Conservation (phyloP, 768 basidiomycete genomes). For the Kwoniella mangroviensis region DNA sequence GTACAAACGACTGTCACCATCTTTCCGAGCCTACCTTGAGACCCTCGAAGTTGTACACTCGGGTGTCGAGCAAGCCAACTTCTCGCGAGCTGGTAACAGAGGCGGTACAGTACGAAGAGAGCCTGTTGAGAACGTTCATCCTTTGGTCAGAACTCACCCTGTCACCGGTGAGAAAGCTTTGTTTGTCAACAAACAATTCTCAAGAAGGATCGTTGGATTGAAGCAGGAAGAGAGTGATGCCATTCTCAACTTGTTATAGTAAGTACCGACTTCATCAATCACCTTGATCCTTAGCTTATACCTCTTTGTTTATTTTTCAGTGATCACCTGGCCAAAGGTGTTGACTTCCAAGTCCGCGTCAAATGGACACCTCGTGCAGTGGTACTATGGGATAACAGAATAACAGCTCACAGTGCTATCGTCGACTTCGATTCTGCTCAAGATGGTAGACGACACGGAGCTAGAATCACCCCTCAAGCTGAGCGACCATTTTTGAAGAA, state of each 20-base stretch:
- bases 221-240: conserved; percentile 81
- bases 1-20: conserved; percentile 73
- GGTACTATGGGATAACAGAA: conserved; percentile 77
- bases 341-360: conserved; percentile 77
- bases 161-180: conserved; percentile 86
- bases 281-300: no score
- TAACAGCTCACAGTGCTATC: conserved; percentile 67
- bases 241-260: conserved; percentile 52
- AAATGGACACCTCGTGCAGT: conserved; percentile 78
- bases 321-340: conserved; percentile 76
- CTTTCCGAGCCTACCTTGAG: conserved; percentile 75
- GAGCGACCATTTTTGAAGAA: conserved; percentile 64
- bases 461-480: conserved; percentile 79
- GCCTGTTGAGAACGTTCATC: conserved; percentile 80
- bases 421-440: conserved; percentile 71
- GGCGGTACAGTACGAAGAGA: conserved; percentile 78
- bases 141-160: conserved; percentile 74
- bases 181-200: conserved; percentile 85
- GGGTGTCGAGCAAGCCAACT: conserved; percentile 77
- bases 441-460: conserved; percentile 72
- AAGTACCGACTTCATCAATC: background rate
- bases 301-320: conserved; percentile 35
- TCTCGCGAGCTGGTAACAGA: conserved; percentile 70
- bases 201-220: conserved; percentile 75
- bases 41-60: conserved; percentile 82